Percentiles rank a stretch among this genome's conserved stretches.
These are phyloP conservation scores for Arthromyces matolae DNA, from an alignment of 768 basidiomycete species.

Conservation along the genomic window DNA sequence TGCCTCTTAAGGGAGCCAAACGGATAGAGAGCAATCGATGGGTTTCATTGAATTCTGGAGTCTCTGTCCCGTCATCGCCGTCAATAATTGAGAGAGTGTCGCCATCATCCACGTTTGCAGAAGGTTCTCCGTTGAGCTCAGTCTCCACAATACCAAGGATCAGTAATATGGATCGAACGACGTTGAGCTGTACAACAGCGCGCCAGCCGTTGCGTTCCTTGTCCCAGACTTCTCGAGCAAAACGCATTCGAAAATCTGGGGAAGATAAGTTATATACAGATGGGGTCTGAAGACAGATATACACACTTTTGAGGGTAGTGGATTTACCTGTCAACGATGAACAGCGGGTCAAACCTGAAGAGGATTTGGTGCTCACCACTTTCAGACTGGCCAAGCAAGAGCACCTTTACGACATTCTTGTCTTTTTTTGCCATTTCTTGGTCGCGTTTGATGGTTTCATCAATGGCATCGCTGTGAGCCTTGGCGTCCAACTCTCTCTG, in stretches of 20 bases:
- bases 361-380: conserved; percentile 42
- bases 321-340: conserved; percentile 51
- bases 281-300: neutral
- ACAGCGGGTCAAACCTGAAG: neutral
- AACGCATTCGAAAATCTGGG: conserved; percentile 71
- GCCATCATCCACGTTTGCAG: conserved; percentile 34
- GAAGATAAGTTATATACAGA: neutral
- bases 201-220: conserved; percentile 73
- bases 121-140: conserved; percentile 43
- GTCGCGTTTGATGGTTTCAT: conserved; percentile 54
- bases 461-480: conserved; percentile 51
- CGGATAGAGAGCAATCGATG: conserved; percentile 55
- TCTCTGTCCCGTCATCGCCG: conserved; percentile 7
- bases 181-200: conserved; percentile 74
- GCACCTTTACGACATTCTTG: conserved; percentile 48
- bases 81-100: conserved; percentile 16
- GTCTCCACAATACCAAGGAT: conserved; percentile 60
- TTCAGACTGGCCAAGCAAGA: conserved; percentile 64
- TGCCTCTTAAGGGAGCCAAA: conserved; percentile 55
- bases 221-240: conserved; percentile 58
- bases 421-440: conserved; percentile 39
- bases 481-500: conserved; percentile 47
- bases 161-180: conserved; percentile 65
- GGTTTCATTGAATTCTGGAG: conserved; percentile 43
- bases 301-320: conserved; percentile 61